Evolutionary conservation across 148 eudicot species (phyloP).

Genomic region (Spergularia bocconei): DNA sequence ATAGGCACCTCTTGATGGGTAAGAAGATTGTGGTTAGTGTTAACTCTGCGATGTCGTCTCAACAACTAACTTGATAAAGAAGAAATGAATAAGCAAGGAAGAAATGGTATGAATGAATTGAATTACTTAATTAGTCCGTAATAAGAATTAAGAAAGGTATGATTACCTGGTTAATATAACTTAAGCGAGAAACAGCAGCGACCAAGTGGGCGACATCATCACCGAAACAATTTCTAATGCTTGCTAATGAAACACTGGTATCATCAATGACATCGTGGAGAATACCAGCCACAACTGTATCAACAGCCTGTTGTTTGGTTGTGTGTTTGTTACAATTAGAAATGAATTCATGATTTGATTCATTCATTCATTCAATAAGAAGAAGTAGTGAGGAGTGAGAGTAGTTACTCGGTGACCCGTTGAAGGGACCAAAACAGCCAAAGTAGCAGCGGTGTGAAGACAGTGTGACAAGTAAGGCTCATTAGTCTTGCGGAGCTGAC

Average conservation of each 20-base stretch:
- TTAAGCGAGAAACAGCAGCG: slow-evolving; percentile 91
- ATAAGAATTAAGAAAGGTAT: too few relatives aligned
- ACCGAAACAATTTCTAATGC: slow-evolving; percentile 63
- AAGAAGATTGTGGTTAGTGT: slow-evolving; percentile 51
- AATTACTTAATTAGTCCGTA: too few relatives aligned
- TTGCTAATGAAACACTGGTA: slow-evolving; percentile 56
- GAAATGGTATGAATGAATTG: too few relatives aligned
- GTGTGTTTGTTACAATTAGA: background rate
- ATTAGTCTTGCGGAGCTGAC: slow-evolving; percentile 78
- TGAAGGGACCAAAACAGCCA: slow-evolving; percentile 77
- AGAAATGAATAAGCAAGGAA: too few relatives aligned
- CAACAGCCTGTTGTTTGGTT: slow-evolving; percentile 55
- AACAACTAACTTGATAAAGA: too few relatives aligned
- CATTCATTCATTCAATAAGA: too few relatives aligned
- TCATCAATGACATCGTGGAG: slow-evolving; percentile 95
- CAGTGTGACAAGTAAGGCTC: slow-evolving; percentile 88
- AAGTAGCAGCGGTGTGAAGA: slow-evolving; percentile 75
- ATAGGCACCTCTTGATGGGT: slow-evolving; percentile 78
- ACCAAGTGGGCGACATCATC: slow-evolving; percentile 79
- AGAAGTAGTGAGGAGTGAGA: too few relatives aligned
- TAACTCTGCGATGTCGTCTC: slow-evolving; percentile 81
- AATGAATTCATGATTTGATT: too few relatives aligned
- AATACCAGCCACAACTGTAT: slow-evolving; percentile 90
- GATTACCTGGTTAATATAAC: slow-evolving; percentile 88
- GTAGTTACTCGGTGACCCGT: slow-evolving; percentile 74